phyloP scores from a whole-genome alignment of 2,329 filamentous ascomycete species.

The Fusarium sp. region DNA sequence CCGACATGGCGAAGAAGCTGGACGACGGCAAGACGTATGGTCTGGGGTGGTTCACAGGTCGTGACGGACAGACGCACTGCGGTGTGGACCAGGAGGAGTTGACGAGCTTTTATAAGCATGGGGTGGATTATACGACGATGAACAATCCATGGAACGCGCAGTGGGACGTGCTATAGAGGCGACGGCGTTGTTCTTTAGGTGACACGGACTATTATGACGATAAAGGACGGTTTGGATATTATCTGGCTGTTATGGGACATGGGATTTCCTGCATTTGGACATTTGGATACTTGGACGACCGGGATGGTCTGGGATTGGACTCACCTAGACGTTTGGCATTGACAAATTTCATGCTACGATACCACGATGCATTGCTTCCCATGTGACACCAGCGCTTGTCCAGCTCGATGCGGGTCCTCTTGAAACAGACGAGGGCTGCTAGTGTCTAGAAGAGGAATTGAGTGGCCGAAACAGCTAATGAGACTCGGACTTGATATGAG shows the following conservation, averaged over 20 bases:
- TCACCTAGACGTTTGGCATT: constrained; percentile 32
- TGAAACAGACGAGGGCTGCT: constrained; percentile 22
- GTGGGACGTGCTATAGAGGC: constrained; percentile 56
- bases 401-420: constrained; percentile 4
- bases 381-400: constrained; percentile 7
- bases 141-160: constrained; percentile 68
- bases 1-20: constrained; percentile 74
- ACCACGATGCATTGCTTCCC: constrained; percentile 12
- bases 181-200: constrained; percentile 11
- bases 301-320: constrained; percentile 19
- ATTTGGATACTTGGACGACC: constrained; percentile 1
- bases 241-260: constrained; percentile 13
- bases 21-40: constrained; percentile 77
- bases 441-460: constrained; percentile 12
- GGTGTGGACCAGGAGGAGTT: constrained; percentile 85
- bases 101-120: constrained; percentile 76
- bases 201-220: constrained; percentile 26
- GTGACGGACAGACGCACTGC: constrained; percentile 82
- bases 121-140: constrained; percentile 64
- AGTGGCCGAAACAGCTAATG: constrained; percentile 31
- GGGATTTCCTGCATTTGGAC: constrained; percentile 18
- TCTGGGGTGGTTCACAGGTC: constrained; percentile 82
- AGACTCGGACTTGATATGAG: constrained; percentile 35
- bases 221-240: constrained; percentile 27
- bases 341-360: constrained; percentile 28